Base-by-base conservation (phyloP, 208 protist species). In the Leishmania martiniquensis region DNA sequence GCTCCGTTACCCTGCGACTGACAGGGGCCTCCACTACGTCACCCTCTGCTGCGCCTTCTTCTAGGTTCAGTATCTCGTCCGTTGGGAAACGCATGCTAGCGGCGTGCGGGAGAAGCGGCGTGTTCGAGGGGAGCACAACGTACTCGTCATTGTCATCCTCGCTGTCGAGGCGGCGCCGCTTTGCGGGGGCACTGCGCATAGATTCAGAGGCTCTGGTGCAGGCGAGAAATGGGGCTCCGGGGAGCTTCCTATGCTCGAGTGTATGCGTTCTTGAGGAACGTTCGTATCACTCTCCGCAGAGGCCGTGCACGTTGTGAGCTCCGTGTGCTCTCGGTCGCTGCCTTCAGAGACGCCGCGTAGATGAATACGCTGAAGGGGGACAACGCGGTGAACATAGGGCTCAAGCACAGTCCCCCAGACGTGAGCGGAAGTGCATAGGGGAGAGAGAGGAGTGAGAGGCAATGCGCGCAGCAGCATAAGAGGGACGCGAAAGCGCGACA, bases 111-210 rank as follows among this genome's bases (percentile, higher is more conserved):
- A 84, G 57, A 17, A 96, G 81, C 4, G 80, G 81, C 6, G 81
- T 79, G 29, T 72, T 77, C 12, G 63, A 47, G 34, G 66, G 57
- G 32, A 39, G 20, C 20, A 66, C 68, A 34, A 84, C 79, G 73
- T 86, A 83, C 54, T 93, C 89, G 78, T 97, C 93, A 1, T 95
- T 88, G 66, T 95, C 91, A 75, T 92, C 88, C 42, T 97, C 91
- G 70, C 91, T 95, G 73, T 95, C 90, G 67, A 91, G 85, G 29
- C 94, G 80, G 1, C 75, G 80, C 15, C 80, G 75, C 54, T 84
- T 84, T 29, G 70, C 52, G 0, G 80, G 69, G 4, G 42, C 60
- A 10, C 68, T 69, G 34, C 49, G 60, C 70, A 74, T 74, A 6
- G 44, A 13, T 29, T 7, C 22, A 22, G 32, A 44, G 9, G 42